Conservation (phyloP, 2,329 filamentous ascomycete genomes). For the Penicillium sp. region DNA sequence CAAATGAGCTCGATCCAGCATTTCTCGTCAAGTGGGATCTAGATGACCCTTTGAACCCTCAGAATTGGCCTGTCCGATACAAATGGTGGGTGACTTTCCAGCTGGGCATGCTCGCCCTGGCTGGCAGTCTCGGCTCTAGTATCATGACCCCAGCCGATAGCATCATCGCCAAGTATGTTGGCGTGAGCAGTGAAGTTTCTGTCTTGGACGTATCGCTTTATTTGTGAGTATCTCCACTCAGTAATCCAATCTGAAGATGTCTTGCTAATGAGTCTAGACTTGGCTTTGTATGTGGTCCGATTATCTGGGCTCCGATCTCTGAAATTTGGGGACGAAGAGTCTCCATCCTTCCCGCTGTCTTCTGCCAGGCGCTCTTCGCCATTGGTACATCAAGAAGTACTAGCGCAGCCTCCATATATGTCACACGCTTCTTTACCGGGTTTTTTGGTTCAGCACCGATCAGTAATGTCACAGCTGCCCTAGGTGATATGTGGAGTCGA, state of each 20-base stretch:
- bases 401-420: slow-evolving; percentile 37
- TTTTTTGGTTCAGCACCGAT: slow-evolving; percentile 47
- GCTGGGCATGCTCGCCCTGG: slow-evolving; percentile 51
- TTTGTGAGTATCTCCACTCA: slow-evolving; percentile 2
- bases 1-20: slow-evolving; percentile 4
- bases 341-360: slow-evolving; percentile 46
- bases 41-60: slow-evolving; percentile 40
- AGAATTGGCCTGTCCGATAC: slow-evolving; percentile 45
- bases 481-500: slow-evolving; percentile 45
- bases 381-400: slow-evolving; percentile 45
- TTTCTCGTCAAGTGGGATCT: slow-evolving; percentile 15
- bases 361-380: slow-evolving; percentile 45
- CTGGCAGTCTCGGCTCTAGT: slow-evolving; percentile 50
- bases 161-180: slow-evolving; percentile 43
- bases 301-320: slow-evolving; percentile 44
- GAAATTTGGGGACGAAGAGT: slow-evolving; percentile 48
- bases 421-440: slow-evolving; percentile 47
- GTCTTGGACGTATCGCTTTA: slow-evolving; percentile 50
- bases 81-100: slow-evolving; percentile 52
- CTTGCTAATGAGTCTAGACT: slow-evolving; percentile 5
- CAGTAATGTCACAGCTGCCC: slow-evolving; percentile 43
- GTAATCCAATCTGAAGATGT: neutral
- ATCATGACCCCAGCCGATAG: slow-evolving; percentile 51
- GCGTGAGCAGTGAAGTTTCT: slow-evolving; percentile 44
- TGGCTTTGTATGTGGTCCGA: slow-evolving; percentile 33